Percentiles rank a stretch among this genome's conserved stretches.
phyloP scores from a whole-genome alignment of 2,329 filamentous ascomycete genomes.

The Aurifilum marmelostoma region DNA sequence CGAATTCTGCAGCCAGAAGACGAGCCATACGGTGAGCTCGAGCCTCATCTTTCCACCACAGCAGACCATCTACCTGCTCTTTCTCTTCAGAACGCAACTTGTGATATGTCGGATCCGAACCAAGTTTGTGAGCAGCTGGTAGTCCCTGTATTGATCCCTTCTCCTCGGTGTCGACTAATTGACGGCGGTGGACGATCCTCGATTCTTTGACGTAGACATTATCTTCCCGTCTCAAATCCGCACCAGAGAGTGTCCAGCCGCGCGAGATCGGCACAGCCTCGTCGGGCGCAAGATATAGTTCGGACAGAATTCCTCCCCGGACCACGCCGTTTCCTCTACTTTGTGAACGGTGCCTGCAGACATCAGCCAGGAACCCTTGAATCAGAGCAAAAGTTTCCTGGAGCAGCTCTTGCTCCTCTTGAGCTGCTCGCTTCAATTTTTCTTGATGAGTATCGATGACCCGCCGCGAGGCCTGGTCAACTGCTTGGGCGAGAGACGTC shows the following conservation, averaged over 20 bases:
- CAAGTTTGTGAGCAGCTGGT: background rate
- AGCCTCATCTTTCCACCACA: slow-evolving; percentile 24
- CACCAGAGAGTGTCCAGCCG: slow-evolving; percentile 8
- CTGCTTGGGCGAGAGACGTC: background rate
- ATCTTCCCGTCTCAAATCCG: background rate
- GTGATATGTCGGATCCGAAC: background rate
- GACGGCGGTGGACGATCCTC: background rate
- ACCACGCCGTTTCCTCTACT: background rate
- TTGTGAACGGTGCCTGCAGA: background rate
- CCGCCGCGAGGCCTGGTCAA: background rate
- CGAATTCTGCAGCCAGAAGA: background rate
- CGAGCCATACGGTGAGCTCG: slow-evolving; percentile 9
- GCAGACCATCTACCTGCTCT: background rate
- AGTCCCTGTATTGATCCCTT: background rate
- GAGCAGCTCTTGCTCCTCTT: background rate
- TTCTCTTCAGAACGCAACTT: background rate
- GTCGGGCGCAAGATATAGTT: background rate
- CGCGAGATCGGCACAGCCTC: background rate
- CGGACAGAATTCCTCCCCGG: background rate
- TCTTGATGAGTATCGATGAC: background rate
- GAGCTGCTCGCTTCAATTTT: background rate
- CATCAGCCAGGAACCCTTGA: background rate
- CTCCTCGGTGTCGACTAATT: background rate
- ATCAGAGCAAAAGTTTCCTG: background rate
- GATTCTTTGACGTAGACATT: background rate